A percentile compares a stretch with the other conserved stretches of the same genome.
Conservation (phyloP, 2,329 filamentous ascomycete genomes). For the Colletotrichum acutatum region DNA sequence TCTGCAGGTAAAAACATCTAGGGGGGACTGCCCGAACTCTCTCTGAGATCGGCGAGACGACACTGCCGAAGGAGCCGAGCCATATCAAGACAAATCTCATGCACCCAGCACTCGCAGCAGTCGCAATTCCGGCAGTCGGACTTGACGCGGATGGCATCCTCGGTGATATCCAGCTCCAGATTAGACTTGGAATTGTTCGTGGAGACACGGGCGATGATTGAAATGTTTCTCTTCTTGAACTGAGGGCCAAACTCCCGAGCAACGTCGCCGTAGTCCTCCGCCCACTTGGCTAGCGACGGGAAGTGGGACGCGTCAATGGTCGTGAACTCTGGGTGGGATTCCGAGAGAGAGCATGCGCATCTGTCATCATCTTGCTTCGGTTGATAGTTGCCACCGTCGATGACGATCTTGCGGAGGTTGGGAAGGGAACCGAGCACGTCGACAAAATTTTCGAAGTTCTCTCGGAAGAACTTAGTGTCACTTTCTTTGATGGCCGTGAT, state of each 20-base stretch:
- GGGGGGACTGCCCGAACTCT: too few species aligned
- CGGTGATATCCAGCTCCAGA: neutral
- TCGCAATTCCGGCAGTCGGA: neutral
- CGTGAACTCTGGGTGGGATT: neutral
- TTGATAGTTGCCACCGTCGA: neutral
- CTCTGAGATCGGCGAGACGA: too few species aligned
- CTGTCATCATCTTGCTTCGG: neutral
- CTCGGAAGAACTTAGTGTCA: neutral
- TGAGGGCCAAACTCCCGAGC: neutral
- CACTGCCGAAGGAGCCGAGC: too few species aligned
- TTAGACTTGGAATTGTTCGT: neutral
- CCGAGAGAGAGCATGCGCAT: neutral
- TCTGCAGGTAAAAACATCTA: too few species aligned
- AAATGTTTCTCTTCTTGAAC: neutral
- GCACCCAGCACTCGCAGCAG: neutral
- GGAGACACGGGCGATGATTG: neutral
- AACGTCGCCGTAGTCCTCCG: neutral
- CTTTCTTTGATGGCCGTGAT: neutral
- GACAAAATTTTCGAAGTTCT: neutral
- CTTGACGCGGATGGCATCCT: neutral
- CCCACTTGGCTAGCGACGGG: neutral
- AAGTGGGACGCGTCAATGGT: neutral
- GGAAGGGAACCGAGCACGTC: neutral
- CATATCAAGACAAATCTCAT: too few species aligned
- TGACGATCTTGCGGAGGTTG: neutral